Conservation (phyloP, 192 early-diverging fungal genomes). For the Geranomyces variabilis region DNA sequence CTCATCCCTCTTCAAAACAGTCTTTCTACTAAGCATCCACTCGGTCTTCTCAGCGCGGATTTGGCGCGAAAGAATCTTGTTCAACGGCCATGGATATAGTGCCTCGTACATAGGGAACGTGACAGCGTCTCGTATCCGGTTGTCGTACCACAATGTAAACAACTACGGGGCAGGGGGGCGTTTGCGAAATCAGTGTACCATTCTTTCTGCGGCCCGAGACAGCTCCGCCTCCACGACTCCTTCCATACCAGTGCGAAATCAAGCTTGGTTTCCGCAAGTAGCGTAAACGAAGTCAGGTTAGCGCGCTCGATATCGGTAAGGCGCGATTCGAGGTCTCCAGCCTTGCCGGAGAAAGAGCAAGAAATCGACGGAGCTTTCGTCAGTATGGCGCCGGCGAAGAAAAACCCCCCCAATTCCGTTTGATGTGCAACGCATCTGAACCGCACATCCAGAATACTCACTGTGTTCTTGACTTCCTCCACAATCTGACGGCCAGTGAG, state of each 20-base stretch:
- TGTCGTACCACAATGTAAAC: conserved; percentile 40
- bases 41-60: conserved; percentile 27
- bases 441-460: no score
- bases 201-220: no score
- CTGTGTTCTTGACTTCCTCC: conserved; percentile 51
- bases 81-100: conserved; percentile 40
- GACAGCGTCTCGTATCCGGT: conserved; percentile 21
- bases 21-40: conserved; percentile 37
- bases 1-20: conserved; percentile 40
- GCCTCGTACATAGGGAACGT: conserved; percentile 37
- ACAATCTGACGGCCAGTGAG: conserved; percentile 52
- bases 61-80: conserved; percentile 30
- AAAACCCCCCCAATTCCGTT: no score
- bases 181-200: no score
- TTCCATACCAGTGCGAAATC: conserved; percentile 56
- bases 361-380: no score
- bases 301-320: conserved; percentile 41
- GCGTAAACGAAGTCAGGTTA: conserved; percentile 51
- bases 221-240: background rate
- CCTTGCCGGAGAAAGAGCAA: conserved; percentile 31
- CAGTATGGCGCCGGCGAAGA: no score
- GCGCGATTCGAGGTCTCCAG: conserved; percentile 41
- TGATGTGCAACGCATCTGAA: no score
- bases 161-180: conserved; percentile 14
- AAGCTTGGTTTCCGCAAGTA: conserved; percentile 56